A percentile compares a stretch with the other conserved stretches of the same genome.
These are phyloP conservation scores for Phycomyces blakesleeanus DNA, from an alignment of 192 early-diverging fungal species.

Conservation along the genomic window DNA sequence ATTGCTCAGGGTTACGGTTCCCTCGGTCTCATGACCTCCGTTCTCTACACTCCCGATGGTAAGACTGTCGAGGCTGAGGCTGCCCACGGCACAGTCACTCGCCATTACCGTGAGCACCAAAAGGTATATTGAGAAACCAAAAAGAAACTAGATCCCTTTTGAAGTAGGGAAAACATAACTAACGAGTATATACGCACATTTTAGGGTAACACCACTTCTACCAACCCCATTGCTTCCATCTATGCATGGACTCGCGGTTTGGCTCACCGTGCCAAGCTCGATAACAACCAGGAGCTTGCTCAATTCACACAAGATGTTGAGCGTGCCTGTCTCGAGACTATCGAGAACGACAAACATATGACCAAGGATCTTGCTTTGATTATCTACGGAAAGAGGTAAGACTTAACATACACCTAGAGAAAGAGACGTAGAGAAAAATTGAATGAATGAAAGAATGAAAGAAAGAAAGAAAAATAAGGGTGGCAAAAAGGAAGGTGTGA, in stretches of 20 bases:
- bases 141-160: no score
- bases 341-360: conserved; percentile 81
- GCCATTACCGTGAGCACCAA: conserved; percentile 95
- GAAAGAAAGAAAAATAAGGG: no score
- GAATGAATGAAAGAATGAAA: no score
- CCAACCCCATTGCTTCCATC: conserved; percentile 96
- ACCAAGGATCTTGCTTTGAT: conserved; percentile 97
- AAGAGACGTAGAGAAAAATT: no score
- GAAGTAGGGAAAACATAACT: no score
- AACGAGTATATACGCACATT: no score
- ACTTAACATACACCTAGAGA: not conserved
- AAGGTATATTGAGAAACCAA: no score
- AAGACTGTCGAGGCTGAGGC: conserved; percentile 92
- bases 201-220: conserved; percentile 85
- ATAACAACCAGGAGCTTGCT: conserved; percentile 70
- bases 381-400: conserved; percentile 80
- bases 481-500: no score
- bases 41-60: conserved; percentile 89
- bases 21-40: conserved; percentile 95
- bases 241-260: conserved; percentile 95
- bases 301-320: conserved; percentile 81
- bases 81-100: conserved; percentile 95
- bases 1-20: conserved; percentile 96
- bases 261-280: conserved; percentile 91
- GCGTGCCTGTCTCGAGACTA: conserved; percentile 82